These are phyloP conservation scores for Mycena galericulata DNA, from an alignment of 768 basidiomycete genomes.

Conservation along the genomic window DNA sequence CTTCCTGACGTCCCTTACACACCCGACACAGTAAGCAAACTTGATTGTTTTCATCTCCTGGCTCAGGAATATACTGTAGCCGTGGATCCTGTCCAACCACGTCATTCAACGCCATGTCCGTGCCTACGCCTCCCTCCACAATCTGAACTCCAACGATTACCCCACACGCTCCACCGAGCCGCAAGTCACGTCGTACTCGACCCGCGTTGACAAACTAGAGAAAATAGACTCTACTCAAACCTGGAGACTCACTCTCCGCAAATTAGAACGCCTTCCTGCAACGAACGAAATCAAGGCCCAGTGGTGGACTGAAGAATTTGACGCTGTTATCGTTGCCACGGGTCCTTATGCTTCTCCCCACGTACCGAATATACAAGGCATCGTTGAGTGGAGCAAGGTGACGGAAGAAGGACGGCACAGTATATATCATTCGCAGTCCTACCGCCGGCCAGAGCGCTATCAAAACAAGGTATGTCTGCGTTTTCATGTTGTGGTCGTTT, in stretches of 20 bases:
- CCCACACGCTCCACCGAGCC: slow-evolving; percentile 24
- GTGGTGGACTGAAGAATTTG: slow-evolving; percentile 48
- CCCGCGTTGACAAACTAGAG: slow-evolving; percentile 51
- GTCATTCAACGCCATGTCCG: slow-evolving; percentile 44
- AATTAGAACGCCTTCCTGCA: slow-evolving; percentile 33
- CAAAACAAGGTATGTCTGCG: slow-evolving; percentile 41
- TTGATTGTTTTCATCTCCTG: background rate
- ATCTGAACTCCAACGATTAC: slow-evolving; percentile 47
- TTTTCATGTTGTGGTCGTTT: background rate
- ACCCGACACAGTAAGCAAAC: slow-evolving; percentile 29
- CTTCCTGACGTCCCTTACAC: slow-evolving; percentile 36
- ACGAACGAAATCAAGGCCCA: slow-evolving; percentile 34
- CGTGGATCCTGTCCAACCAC: slow-evolving; percentile 38
- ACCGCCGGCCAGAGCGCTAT: slow-evolving; percentile 46
- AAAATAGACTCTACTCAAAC: slow-evolving; percentile 39
- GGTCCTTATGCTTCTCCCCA: slow-evolving; percentile 49
- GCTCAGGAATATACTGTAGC: slow-evolving; percentile 17
- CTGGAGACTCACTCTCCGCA: slow-evolving; percentile 39
- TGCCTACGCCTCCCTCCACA: slow-evolving; percentile 45
- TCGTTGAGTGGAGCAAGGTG: slow-evolving; percentile 42
- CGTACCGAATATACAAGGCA: slow-evolving; percentile 46
- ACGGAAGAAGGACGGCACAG: slow-evolving; percentile 33
- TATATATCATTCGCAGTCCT: slow-evolving; percentile 47
- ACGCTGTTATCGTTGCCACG: slow-evolving; percentile 47
- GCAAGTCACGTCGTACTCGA: slow-evolving; percentile 45